These are phyloP conservation scores for Ballota nigra DNA, from an alignment of 257 asterid genomes.

Conservation along the genomic window DNA sequence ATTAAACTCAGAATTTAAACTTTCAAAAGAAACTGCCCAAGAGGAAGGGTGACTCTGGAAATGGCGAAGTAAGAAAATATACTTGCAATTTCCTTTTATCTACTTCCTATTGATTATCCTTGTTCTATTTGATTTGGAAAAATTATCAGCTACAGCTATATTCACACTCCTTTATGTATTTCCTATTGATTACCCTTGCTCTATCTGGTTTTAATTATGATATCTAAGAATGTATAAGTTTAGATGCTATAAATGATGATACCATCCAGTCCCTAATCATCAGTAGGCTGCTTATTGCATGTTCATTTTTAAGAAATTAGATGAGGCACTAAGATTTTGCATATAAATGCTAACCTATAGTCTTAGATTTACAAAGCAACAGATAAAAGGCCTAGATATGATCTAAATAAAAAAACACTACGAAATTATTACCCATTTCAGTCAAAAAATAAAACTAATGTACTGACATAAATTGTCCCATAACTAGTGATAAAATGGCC, in stretches of 20 bases:
- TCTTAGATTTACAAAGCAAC: conserved; percentile 8
- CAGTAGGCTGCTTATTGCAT: background rate
- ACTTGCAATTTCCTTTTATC: background rate
- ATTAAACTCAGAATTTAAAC: background rate
- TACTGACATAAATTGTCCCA: conserved; percentile 10
- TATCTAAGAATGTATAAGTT: background rate
- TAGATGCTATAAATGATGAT: background rate
- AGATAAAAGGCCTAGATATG: background rate
- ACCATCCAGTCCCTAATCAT: background rate
- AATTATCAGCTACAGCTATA: no score
- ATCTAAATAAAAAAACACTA: conserved; percentile 2
- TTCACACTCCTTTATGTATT: no score
- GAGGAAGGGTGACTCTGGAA: background rate
- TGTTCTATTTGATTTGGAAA: background rate
- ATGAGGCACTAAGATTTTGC: conserved; percentile 3
- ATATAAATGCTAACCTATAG: background rate
- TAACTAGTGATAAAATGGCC: background rate
- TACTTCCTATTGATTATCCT: background rate
- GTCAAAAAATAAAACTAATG: conserved; percentile 4
- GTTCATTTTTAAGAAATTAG: background rate
- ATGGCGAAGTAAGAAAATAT: background rate
- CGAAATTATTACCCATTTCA: conserved; percentile 5
- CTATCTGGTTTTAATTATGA: background rate
- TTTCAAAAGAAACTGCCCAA: background rate
- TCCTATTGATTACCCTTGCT: background rate